phyloP scores from a whole-genome alignment of 1,284 basidiomycete species.

The Leccinum huronense region DNA sequence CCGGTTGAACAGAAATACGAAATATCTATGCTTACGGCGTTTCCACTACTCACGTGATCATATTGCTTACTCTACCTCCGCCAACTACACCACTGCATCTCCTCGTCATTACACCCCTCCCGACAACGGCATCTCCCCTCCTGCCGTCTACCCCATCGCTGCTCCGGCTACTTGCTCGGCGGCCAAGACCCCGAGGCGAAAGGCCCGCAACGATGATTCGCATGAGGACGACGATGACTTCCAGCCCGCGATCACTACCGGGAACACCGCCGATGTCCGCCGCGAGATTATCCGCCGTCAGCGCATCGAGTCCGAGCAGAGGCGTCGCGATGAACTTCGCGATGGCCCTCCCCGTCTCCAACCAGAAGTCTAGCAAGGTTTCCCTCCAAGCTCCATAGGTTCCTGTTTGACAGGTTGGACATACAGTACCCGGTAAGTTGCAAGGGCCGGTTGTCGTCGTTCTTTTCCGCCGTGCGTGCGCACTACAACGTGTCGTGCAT shows the following conservation, averaged over 20 bases:
- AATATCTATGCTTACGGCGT: too few species aligned
- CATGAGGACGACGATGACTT: conserved; percentile 65
- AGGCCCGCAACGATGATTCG: conserved; percentile 59
- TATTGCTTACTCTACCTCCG: too few species aligned
- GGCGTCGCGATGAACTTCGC: conserved; percentile 81
- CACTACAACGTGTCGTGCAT: too few species aligned
- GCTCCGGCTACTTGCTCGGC: conserved; percentile 46
- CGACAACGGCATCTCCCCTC: conserved; percentile 66
- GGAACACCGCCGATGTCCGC: conserved; percentile 53
- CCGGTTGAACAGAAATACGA: too few species aligned
- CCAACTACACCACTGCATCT: conserved; percentile 49
- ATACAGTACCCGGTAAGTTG: too few species aligned
- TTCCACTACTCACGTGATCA: too few species aligned
- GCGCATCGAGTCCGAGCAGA: conserved; percentile 85
- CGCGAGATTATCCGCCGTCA: conserved; percentile 83
- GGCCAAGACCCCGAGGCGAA: conserved; percentile 52
- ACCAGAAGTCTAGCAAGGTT: conserved; percentile 88
- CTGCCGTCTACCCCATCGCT: conserved; percentile 68
- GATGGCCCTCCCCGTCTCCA: conserved; percentile 81
- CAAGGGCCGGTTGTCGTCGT: too few species aligned
- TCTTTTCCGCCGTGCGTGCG: too few species aligned
- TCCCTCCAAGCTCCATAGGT: conserved; percentile 42
- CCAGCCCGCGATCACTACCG: conserved; percentile 47
- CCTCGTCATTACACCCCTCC: conserved; percentile 69
- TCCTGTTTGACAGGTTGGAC: too few species aligned